phyloP scores from a whole-genome alignment of 139 green algal species.

The Chlamydomonas asymmetrica region DNA sequence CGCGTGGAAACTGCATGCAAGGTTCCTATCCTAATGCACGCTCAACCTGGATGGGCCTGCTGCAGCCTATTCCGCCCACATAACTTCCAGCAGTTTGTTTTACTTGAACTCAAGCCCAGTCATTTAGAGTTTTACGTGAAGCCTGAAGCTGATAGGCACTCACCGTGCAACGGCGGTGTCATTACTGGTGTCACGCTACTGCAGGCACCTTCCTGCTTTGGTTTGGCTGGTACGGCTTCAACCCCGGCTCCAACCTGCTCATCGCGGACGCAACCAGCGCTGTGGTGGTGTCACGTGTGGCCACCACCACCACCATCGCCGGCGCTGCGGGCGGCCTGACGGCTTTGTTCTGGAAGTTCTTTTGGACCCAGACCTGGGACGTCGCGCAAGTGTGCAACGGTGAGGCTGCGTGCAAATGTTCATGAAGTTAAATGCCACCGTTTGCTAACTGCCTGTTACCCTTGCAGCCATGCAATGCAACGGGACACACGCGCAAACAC shows the following conservation, averaged over 20 bases:
- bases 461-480: not conserved
- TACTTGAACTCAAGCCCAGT: too few species aligned
- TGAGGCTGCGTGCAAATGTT: too few species aligned
- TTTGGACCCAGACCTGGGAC: conserved; percentile 19
- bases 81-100: too few species aligned
- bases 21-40: too few species aligned
- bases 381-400: conserved; percentile 39
- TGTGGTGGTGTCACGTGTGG: conserved; percentile 38
- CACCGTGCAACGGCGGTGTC: not conserved
- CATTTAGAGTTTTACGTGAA: too few species aligned
- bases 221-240: conserved; percentile 90
- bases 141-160: conserved; percentile 5
- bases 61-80: too few species aligned
- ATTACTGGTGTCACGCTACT: not conserved
- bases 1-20: too few species aligned
- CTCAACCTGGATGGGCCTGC: too few species aligned
- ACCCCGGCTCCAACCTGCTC: conserved; percentile 68
- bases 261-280: conserved; percentile 37
- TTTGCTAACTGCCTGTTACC: too few species aligned
- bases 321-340: conserved; percentile 62
- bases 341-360: conserved; percentile 37
- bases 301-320: conserved; percentile 85
- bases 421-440: too few species aligned
- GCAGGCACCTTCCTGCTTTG: conserved; percentile 61
- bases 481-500: not conserved